Percentiles rank a stretch among this genome's conserved stretches.
These are phyloP conservation scores for Phytophthora macrochlamydospora DNA, from an alignment of 352 stramenopile genomes.

Conservation along the genomic window DNA sequence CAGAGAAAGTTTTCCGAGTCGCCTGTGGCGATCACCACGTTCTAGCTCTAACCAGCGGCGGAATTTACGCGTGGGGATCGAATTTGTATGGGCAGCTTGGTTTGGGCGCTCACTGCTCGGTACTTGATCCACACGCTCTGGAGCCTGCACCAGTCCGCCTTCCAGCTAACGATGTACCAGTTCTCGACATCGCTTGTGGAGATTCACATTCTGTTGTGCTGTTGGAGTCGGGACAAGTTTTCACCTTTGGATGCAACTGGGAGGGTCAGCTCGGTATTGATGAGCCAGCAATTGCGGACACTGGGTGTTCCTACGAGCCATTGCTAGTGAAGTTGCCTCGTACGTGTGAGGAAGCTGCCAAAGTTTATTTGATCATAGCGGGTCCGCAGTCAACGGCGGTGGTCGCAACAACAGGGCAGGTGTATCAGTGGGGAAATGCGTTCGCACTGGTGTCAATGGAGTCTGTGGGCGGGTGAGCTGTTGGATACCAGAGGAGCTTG, in stretches of 20 bases:
- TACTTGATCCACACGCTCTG: slow-evolving; percentile 19
- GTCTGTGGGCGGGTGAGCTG: slow-evolving; percentile 38
- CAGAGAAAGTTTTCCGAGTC: slow-evolving; percentile 39
- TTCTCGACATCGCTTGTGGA: slow-evolving; percentile 61
- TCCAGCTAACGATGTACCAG: slow-evolving; percentile 7
- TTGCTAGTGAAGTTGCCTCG: slow-evolving; percentile 11
- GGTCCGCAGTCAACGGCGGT: slow-evolving; percentile 29
- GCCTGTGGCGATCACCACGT: slow-evolving; percentile 55
- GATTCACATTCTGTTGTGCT: slow-evolving; percentile 74
- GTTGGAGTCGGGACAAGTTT: slow-evolving; percentile 44
- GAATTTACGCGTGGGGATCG: slow-evolving; percentile 63
- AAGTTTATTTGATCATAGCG: slow-evolving; percentile 40
- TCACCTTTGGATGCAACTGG: slow-evolving; percentile 72
- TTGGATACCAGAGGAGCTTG: slow-evolving; percentile 30
- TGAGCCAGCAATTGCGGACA: slow-evolving; percentile 16
- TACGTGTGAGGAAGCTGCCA: not conserved
- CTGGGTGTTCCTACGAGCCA: slow-evolving; percentile 22
- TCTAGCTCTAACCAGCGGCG: slow-evolving; percentile 31
- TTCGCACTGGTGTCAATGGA: slow-evolving; percentile 34
- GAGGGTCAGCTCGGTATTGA: slow-evolving; percentile 74
- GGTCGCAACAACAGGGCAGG: slow-evolving; percentile 26
- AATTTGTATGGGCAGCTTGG: slow-evolving; percentile 77
- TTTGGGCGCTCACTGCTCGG: slow-evolving; percentile 27
- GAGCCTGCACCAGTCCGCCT: slow-evolving; percentile 34
- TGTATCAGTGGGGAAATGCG: slow-evolving; percentile 46